Evolutionary conservation across 768 basidiomycete genomes (phyloP).

Genomic region (Pleurotus tuoliensis): DNA sequence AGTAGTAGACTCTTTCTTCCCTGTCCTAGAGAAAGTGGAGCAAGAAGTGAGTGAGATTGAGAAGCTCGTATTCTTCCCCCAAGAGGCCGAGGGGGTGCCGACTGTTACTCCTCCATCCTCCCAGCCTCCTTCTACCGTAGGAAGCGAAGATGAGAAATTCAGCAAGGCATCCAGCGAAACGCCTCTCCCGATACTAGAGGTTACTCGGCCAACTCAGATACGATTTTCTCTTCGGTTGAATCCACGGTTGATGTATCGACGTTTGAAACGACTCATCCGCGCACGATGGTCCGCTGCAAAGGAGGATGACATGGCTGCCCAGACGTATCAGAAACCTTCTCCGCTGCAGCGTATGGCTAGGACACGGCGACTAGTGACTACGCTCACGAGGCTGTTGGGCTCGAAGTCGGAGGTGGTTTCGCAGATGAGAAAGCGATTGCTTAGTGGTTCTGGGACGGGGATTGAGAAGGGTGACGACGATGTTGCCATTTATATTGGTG

Average conservation of each 20-base stretch:
- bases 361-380: slow-evolving; percentile 74
- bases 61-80: slow-evolving; percentile 49
- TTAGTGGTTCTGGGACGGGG: slow-evolving; percentile 34
- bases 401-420: slow-evolving; percentile 82
- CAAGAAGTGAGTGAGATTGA: slow-evolving; percentile 78
- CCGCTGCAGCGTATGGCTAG: slow-evolving; percentile 77
- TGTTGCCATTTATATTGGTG: slow-evolving; percentile 84
- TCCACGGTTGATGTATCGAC: slow-evolving; percentile 2
- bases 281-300: slow-evolving; percentile 12
- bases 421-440: slow-evolving; percentile 72
- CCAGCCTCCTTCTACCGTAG: background rate
- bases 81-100: background rate
- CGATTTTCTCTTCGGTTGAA: slow-evolving; percentile 18
- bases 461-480: slow-evolving; percentile 53
- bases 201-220: slow-evolving; percentile 1
- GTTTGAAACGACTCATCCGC: slow-evolving; percentile 2
- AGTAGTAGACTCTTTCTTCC: slow-evolving; percentile 91
- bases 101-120: no score
- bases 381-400: slow-evolving; percentile 68
- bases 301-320: slow-evolving; percentile 10
- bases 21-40: slow-evolving; percentile 76
- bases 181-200: background rate
- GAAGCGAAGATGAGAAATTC: slow-evolving; percentile 7
- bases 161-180: slow-evolving; percentile 10
- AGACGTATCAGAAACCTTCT: slow-evolving; percentile 23